Conservation (phyloP, 2,329 filamentous ascomycete species). For the Fusarium xyrophilum region DNA sequence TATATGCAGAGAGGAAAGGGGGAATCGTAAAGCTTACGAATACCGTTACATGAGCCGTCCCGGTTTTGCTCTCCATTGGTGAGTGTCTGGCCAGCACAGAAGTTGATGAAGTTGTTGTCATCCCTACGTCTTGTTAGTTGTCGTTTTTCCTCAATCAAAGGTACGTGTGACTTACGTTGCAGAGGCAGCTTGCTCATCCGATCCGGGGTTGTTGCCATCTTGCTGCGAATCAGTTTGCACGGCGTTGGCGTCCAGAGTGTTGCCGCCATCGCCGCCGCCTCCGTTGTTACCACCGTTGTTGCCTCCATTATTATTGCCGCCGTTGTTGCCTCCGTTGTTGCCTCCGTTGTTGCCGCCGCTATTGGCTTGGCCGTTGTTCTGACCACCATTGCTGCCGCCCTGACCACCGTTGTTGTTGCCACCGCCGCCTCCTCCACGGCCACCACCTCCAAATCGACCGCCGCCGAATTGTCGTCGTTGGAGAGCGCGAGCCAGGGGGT, state of each 20-base stretch:
- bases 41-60: constrained; percentile 68
- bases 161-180: constrained; percentile 52
- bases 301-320: constrained; percentile 14
- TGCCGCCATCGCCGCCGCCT: constrained; percentile 30
- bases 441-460: constrained; percentile 28
- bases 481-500: constrained; percentile 48
- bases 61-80: constrained; percentile 67
- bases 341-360: constrained; percentile 31
- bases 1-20: constrained; percentile 7
- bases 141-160: neutral
- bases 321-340: constrained; percentile 23
- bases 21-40: constrained; percentile 54
- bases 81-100: constrained; percentile 60
- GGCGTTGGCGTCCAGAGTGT: constrained; percentile 50
- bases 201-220: constrained; percentile 55
- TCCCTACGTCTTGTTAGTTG: constrained; percentile 53
- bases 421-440: constrained; percentile 33
- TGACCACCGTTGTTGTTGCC: constrained; percentile 40
- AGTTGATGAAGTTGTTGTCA: constrained; percentile 68
- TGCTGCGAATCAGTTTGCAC: constrained; percentile 58
- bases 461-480: constrained; percentile 51
- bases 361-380: constrained; percentile 30
- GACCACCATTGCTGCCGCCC: constrained; percentile 34
- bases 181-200: constrained; percentile 59
- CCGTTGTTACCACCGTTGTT: constrained; percentile 41